Evolutionary conservation across 768 basidiomycete genomes (phyloP).

Genomic region (Phlegmacium glaucopus): DNA sequence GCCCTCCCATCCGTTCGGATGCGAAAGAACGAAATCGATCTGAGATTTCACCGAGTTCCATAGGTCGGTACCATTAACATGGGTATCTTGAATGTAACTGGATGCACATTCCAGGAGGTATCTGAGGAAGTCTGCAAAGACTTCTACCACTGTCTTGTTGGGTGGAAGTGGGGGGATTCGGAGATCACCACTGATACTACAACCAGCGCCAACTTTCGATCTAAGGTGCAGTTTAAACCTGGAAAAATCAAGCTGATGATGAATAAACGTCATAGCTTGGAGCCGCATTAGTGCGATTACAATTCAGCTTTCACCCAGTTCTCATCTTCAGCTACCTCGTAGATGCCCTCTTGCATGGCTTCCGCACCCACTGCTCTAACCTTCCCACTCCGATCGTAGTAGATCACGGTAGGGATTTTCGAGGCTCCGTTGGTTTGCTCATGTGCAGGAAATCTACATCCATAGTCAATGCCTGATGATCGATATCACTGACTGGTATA

Average conservation of each 20-base stretch:
- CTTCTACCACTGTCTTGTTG: slow-evolving; percentile 34
- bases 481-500: background rate
- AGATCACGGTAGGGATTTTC: slow-evolving; percentile 41
- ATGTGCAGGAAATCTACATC: slow-evolving; percentile 44
- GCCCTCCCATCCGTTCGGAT: slow-evolving; percentile 35
- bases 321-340: slow-evolving; percentile 38
- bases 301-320: slow-evolving; percentile 48
- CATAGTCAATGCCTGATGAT: background rate
- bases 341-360: slow-evolving; percentile 34
- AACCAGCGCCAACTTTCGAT: slow-evolving; percentile 7
- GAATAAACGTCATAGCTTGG: background rate
- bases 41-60: slow-evolving; percentile 26
- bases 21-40: slow-evolving; percentile 41
- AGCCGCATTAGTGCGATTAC: slow-evolving; percentile 20
- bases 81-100: slow-evolving; percentile 40
- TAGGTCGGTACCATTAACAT: slow-evolving; percentile 36
- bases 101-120: slow-evolving; percentile 41
- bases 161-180: slow-evolving; percentile 38
- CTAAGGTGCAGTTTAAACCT: slow-evolving; percentile 32
- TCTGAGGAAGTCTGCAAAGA: slow-evolving; percentile 46
- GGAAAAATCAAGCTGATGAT: background rate
- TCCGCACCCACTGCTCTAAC: slow-evolving; percentile 46
- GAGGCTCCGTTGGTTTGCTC: slow-evolving; percentile 37
- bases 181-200: slow-evolving; percentile 19
- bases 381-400: slow-evolving; percentile 39